Evolutionary conservation across 2,329 filamentous ascomycete species (phyloP).

Genomic region (Parasarocladium wereldwijsianum): DNA sequence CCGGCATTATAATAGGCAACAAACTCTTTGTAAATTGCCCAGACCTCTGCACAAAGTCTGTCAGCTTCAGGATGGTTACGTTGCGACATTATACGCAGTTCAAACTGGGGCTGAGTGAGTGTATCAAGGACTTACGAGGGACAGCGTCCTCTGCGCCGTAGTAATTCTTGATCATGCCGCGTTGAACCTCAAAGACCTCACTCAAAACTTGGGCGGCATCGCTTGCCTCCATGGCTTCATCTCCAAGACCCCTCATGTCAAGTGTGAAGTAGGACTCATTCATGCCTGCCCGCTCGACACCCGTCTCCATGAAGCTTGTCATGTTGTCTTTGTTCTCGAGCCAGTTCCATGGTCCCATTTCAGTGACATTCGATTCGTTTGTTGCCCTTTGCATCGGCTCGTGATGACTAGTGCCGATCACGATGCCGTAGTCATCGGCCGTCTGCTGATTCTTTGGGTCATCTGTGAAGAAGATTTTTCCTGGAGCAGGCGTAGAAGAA

Average conservation of each 20-base stretch:
- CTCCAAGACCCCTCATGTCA: conserved; percentile 41
- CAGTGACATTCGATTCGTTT: conserved; percentile 20
- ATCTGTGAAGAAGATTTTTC: conserved; percentile 53
- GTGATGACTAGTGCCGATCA: conserved; percentile 46
- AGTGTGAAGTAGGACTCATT: conserved; percentile 42
- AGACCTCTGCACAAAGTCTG: conserved; percentile 29
- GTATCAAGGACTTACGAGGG: conserved; percentile 2
- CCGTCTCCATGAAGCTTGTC: conserved; percentile 37
- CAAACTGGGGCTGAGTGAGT: too few species aligned
- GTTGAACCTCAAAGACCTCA: conserved; percentile 6
- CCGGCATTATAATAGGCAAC: conserved; percentile 43
- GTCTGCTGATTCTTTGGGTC: conserved; percentile 51
- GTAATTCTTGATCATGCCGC: conserved; percentile 6
- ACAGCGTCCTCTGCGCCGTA: conserved; percentile 5
- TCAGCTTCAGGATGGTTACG: background rate
- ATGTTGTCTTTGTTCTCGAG: conserved; percentile 35
- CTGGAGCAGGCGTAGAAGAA: conserved; percentile 17
- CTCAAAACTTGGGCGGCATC: conserved; percentile 4
- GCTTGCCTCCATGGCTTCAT: conserved; percentile 17
- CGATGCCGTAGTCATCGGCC: conserved; percentile 48
- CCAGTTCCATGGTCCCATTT: conserved; percentile 40
- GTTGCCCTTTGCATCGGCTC: conserved; percentile 46
- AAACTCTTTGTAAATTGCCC: conserved; percentile 49
- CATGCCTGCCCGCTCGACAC: conserved; percentile 31
- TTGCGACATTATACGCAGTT: background rate